phyloP scores from a whole-genome alignment of 345 rosid genomes.

The Syzygium jambos region DNA sequence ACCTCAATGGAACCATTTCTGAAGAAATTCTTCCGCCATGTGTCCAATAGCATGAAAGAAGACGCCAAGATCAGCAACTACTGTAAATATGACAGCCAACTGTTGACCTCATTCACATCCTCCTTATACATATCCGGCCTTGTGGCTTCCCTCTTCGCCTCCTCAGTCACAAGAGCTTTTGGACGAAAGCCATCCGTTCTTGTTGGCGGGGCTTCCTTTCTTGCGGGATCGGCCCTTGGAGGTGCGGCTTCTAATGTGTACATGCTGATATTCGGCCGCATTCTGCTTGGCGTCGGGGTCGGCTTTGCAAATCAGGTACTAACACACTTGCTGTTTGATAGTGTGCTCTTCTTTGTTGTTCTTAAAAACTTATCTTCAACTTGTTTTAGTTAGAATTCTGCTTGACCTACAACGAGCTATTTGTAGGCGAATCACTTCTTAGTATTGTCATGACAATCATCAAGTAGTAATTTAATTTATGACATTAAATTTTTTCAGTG shows the following conservation, averaged over 20 bases:
- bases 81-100: conserved; percentile 2
- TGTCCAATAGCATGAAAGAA: not conserved
- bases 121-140: not conserved
- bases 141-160: not conserved
- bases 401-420: not conserved
- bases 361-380: not conserved
- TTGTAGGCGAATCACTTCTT: not conserved
- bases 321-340: not conserved
- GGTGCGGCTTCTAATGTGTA: not conserved
- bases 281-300: not conserved
- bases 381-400: not conserved
- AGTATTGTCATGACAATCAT: not conserved
- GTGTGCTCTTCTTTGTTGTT: not conserved
- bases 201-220: not conserved
- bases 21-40: not conserved
- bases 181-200: conserved; percentile 1
- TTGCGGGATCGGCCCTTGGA: not conserved
- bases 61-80: not conserved
- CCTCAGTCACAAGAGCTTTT: not conserved
- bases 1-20: conserved; percentile 2
- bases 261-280: conserved; percentile 2
- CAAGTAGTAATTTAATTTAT: not conserved
- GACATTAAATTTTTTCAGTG: not conserved
- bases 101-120: conserved; percentile 1
- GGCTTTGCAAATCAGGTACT: not conserved